Conservation (phyloP, 2,329 filamentous ascomycete species). For the Triangularia verruculosa region DNA sequence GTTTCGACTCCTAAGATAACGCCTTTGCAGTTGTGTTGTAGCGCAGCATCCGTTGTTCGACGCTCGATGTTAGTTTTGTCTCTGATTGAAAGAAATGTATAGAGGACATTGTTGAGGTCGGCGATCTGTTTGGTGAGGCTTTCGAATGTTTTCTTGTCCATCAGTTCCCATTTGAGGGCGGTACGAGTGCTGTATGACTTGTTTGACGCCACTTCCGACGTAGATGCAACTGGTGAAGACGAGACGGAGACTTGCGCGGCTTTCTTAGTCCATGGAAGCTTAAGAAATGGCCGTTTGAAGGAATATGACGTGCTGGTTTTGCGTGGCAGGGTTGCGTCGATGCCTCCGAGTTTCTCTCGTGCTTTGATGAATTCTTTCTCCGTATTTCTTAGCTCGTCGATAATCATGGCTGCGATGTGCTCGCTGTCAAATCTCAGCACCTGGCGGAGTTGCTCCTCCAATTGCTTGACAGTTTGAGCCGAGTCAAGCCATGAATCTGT, state of each 20-base stretch:
- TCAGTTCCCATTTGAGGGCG: background rate
- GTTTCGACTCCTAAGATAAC: background rate
- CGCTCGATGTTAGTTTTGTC: background rate
- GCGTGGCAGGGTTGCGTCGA: background rate
- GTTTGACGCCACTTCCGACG: background rate
- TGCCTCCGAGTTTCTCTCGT: background rate
- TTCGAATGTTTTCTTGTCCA: background rate
- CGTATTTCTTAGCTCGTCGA: background rate
- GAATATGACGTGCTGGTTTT: background rate
- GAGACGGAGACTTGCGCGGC: background rate
- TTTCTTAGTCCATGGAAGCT: background rate
- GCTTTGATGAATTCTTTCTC: background rate
- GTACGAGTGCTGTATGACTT: background rate
- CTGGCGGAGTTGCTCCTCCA: background rate
- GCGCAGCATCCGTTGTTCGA: background rate
- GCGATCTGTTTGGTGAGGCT: background rate
- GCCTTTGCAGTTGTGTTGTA: background rate
- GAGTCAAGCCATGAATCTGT: background rate
- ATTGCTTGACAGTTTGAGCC: background rate
- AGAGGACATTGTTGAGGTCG: background rate
- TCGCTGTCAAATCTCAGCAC: background rate
- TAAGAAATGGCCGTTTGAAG: background rate
- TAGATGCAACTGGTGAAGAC: background rate
- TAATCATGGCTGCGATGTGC: background rate
- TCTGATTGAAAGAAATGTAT: background rate